Percentiles rank a stretch among this genome's conserved stretches.
phyloP scores from a whole-genome alignment of 176 grass and related monocot species.

The Coix lacrymajobi region DNA sequence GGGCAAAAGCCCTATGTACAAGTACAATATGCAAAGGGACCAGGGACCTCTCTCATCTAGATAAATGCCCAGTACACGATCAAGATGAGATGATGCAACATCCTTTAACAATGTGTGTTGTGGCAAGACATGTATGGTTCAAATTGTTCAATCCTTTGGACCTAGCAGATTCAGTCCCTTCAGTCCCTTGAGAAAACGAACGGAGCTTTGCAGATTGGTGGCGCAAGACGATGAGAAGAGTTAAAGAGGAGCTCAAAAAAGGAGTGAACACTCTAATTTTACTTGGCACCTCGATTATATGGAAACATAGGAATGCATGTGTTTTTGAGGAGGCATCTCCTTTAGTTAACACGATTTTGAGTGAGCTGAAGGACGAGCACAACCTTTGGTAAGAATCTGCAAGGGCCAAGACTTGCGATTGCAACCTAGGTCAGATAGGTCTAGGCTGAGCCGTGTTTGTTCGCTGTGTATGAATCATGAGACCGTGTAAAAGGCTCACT shows the following conservation, averaged over 20 bases:
- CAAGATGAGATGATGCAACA: neutral
- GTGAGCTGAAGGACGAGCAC: neutral
- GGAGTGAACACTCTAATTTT: neutral
- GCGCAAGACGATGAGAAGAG: neutral
- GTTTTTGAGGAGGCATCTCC: neutral
- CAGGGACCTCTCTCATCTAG: too few relatives aligned
- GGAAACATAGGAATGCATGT: neutral
- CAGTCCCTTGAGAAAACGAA: neutral
- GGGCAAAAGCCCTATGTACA: too few relatives aligned
- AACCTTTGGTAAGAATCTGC: too few relatives aligned
- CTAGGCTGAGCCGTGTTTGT: neutral
- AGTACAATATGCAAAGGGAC: too few relatives aligned
- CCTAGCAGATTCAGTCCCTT: neutral
- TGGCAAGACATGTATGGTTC: neutral
- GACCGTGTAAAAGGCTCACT: too few relatives aligned
- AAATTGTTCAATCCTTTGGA: neutral
- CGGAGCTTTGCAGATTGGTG: neutral
- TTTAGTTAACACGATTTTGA: neutral
- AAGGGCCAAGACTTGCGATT: too few relatives aligned
- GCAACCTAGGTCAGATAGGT: neutral
- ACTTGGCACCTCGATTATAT: neutral
- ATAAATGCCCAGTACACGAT: neutral
- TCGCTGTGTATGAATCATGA: neutral
- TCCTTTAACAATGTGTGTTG: neutral
- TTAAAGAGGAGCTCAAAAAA: neutral